A percentile compares a stretch with the other conserved stretches of the same genome.
Evolutionary conservation across 1,284 basidiomycete species (phyloP).

Genomic region (Pisolithus thermaeus): DNA sequence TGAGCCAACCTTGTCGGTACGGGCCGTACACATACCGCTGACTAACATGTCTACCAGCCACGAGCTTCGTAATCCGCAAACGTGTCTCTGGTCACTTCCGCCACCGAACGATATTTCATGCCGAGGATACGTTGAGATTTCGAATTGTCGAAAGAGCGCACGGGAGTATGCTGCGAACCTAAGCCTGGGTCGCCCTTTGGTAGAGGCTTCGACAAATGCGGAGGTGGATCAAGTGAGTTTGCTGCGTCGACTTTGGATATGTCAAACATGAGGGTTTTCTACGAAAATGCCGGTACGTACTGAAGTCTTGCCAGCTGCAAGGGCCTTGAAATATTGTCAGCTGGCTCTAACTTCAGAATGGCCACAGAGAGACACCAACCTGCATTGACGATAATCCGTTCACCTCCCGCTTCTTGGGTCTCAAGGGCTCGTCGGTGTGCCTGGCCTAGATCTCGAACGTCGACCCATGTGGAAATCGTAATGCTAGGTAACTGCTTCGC

Average conservation of each 20-base stretch:
- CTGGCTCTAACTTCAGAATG: background rate
- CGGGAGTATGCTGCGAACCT: constrained; percentile 29
- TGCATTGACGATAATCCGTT: constrained; percentile 49
- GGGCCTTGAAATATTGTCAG: constrained; percentile 8
- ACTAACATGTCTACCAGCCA: constrained; percentile 26
- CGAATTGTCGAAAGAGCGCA: constrained; percentile 23
- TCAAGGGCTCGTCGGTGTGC: constrained; percentile 53
- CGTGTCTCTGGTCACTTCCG: constrained; percentile 38
- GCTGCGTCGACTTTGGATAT: constrained; percentile 21
- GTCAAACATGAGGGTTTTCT: background rate
- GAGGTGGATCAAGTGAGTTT: constrained; percentile 19
- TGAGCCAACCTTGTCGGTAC: too few relatives aligned
- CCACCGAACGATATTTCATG: constrained; percentile 39
- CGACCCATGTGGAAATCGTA: constrained; percentile 40
- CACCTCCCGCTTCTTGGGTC: constrained; percentile 48
- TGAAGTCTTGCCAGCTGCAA: constrained; percentile 28
- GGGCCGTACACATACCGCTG: background rate
- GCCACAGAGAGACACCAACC: constrained; percentile 21
- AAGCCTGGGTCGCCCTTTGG: constrained; percentile 29
- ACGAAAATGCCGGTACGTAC: constrained; percentile 10
- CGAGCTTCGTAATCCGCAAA: constrained; percentile 35
- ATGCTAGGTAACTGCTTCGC: constrained; percentile 20
- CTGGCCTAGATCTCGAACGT: constrained; percentile 58
- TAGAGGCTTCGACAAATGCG: constrained; percentile 15
- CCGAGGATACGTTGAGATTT: constrained; percentile 42